These are phyloP conservation scores for Komagataella populi DNA, from an alignment of 805 yeast genomes.

Conservation along the genomic window DNA sequence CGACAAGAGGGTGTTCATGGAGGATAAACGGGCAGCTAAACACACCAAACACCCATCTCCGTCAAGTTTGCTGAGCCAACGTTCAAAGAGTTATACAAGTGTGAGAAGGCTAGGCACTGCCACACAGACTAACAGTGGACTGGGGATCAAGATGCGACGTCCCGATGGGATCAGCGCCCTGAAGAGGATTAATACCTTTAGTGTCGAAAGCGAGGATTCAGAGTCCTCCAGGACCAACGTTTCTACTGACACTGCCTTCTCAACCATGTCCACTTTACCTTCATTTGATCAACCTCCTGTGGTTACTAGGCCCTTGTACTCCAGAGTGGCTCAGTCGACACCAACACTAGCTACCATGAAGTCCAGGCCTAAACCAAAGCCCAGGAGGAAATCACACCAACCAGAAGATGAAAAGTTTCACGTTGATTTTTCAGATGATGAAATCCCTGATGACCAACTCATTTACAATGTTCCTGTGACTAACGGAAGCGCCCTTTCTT, in stretches of 20 bases:
- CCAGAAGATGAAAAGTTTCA: neutral
- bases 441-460: constrained; percentile 22
- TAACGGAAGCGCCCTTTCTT: constrained; percentile 15
- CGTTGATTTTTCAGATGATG: constrained; percentile 15
- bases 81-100: neutral
- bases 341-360: neutral
- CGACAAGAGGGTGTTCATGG: constrained; percentile 15
- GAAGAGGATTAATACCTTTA: neutral
- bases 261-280: neutral
- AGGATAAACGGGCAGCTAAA: constrained; percentile 24
- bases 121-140: neutral
- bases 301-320: neutral
- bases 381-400: neutral
- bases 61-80: neutral
- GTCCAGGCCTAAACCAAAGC: neutral
- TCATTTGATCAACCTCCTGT: neutral
- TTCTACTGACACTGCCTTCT: neutral
- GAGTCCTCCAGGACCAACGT: neutral
- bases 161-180: neutral
- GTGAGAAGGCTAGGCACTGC: neutral
- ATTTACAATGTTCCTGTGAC: constrained; percentile 45
- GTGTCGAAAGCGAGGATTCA: neutral
- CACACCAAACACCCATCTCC: constrained; percentile 7
- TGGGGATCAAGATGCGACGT: neutral
- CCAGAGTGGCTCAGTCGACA: neutral